A percentile compares a stretch with the other conserved stretches of the same genome.
Evolutionary conservation across 345 rosid species (phyloP).

Genomic region (Microthlaspi erraticum): DNA sequence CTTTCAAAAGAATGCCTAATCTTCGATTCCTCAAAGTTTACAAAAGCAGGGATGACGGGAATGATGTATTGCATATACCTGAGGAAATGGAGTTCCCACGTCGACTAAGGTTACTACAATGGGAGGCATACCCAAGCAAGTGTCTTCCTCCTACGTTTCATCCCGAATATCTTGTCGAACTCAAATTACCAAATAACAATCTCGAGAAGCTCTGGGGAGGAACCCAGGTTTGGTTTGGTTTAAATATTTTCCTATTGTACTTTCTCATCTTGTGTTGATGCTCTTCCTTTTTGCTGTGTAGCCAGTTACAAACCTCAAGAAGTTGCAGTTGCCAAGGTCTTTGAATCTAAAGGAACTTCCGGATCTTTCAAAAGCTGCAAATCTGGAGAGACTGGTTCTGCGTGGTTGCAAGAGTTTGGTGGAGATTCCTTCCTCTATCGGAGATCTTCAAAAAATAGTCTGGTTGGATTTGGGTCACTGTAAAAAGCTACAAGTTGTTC

Average conservation of each 20-base stretch:
- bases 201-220: slow-evolving; percentile 29
- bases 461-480: too few relatives aligned
- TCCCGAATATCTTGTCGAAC: background rate
- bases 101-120: background rate
- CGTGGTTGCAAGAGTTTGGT: slow-evolving; percentile 22
- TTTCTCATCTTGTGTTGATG: too few relatives aligned
- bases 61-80: background rate
- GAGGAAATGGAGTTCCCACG: slow-evolving; percentile 3
- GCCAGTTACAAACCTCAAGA: too few relatives aligned
- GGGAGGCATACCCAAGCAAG: slow-evolving; percentile 26
- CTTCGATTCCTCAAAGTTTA: slow-evolving; percentile 32
- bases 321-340: too few relatives aligned
- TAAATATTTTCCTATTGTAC: too few relatives aligned
- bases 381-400: slow-evolving; percentile 2
- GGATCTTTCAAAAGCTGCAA: slow-evolving; percentile 34
- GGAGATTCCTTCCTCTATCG: background rate
- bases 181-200: background rate
- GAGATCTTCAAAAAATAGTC: slow-evolving; percentile 22
- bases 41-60: background rate
- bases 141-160: slow-evolving; percentile 28
- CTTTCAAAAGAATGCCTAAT: slow-evolving; percentile 14
- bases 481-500: slow-evolving; percentile 2
- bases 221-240: slow-evolving; percentile 29
- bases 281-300: background rate
- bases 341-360: slow-evolving; percentile 15